phyloP scores from a whole-genome alignment of 176 grass and related monocot genomes.

The Dactylis glomerata region DNA sequence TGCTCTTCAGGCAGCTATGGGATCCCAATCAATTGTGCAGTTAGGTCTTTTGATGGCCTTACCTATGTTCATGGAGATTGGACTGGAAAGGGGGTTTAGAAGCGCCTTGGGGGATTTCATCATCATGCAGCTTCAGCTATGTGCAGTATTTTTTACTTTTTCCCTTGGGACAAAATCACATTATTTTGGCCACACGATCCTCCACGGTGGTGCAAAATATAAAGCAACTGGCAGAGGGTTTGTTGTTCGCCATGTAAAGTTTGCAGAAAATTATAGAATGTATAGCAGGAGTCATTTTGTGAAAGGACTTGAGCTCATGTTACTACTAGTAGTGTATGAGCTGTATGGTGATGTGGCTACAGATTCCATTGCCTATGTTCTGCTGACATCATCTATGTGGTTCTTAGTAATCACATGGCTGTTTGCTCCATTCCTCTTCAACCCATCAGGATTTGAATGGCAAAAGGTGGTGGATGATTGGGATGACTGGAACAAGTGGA shows the following conservation, averaged over 20 bases:
- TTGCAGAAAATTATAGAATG: conserved; percentile 87
- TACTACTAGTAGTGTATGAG: conserved; percentile 59
- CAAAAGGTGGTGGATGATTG: conserved; percentile 91
- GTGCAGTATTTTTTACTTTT: conserved; percentile 87
- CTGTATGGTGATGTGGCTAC: conserved; percentile 58
- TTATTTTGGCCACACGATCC: conserved; percentile 68
- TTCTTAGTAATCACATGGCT: conserved; percentile 84
- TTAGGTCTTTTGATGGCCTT: conserved; percentile 85
- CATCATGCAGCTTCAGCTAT: conserved; percentile 87
- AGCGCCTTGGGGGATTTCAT: conserved; percentile 67
- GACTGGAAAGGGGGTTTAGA: conserved; percentile 82
- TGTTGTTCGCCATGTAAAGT: conserved; percentile 80
- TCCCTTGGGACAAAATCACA: conserved; percentile 86
- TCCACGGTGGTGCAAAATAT: conserved; percentile 86
- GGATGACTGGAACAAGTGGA: conserved; percentile 95
- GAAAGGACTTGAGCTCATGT: conserved; percentile 72
- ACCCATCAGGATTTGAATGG: conserved; percentile 88
- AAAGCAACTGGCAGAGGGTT: conserved; percentile 81
- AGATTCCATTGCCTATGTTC: conserved; percentile 52
- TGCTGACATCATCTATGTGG: conserved; percentile 84
- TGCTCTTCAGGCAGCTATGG: conserved; percentile 78
- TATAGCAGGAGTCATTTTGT: conserved; percentile 79
- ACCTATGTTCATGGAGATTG: conserved; percentile 95
- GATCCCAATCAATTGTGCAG: conserved; percentile 85
- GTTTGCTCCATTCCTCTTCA: conserved; percentile 89